Evolutionary conservation across 169 alveolate species (phyloP).

Genomic region (Cryptosporidium xiaoi): DNA sequence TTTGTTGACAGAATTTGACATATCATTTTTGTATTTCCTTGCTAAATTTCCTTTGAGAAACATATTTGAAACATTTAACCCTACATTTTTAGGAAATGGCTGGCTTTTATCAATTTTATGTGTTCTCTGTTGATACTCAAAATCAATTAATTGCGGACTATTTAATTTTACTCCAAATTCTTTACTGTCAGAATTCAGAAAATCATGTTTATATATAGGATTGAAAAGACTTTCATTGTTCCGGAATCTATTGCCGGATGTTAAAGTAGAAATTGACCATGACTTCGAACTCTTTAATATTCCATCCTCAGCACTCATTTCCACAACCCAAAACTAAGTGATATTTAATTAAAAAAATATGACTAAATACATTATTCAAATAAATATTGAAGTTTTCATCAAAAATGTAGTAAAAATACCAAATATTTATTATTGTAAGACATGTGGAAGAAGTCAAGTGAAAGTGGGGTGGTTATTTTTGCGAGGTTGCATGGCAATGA

Average conservation of each 20-base stretch:
- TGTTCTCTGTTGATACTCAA: no score
- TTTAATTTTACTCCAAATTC: no score
- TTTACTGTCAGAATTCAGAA: no score
- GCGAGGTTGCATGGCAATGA: slow-evolving; percentile 71
- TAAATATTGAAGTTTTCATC: neutral
- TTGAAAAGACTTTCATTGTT: neutral
- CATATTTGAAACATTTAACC: no score
- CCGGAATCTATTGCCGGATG: slow-evolving; percentile 16
- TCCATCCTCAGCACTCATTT: neutral
- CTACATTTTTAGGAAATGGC: no score
- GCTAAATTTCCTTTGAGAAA: no score
- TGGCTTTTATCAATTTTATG: no score
- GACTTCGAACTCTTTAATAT: slow-evolving; percentile 45
- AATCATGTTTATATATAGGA: neutral
- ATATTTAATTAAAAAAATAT: neutral
- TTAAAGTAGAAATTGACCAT: slow-evolving; percentile 51
- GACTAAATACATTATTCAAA: neutral
- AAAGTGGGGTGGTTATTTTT: slow-evolving; percentile 67
- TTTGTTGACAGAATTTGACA: no score
- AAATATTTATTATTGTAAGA: slow-evolving; percentile 13
- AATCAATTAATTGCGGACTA: no score
- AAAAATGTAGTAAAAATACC: neutral
- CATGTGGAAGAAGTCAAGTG: slow-evolving; percentile 62
- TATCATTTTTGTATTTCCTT: no score
- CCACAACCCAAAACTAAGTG: neutral